These are phyloP conservation scores for Phytophthora pluvialis DNA, from an alignment of 352 stramenopile species.

Conservation along the genomic window DNA sequence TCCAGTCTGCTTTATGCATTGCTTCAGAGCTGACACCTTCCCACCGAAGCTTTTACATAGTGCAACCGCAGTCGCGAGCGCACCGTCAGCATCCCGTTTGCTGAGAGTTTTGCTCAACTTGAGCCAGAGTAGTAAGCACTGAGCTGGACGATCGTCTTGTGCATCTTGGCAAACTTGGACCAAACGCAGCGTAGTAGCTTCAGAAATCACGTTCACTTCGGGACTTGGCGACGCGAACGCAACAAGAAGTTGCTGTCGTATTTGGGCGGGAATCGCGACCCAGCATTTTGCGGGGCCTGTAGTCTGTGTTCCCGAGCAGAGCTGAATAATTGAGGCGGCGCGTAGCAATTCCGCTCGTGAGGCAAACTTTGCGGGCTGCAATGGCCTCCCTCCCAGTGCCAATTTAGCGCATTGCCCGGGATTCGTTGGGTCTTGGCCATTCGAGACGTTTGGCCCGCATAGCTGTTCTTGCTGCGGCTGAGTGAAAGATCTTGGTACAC, in stretches of 20 bases:
- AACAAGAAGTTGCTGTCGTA: slow-evolving; percentile 38
- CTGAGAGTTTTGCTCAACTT: slow-evolving; percentile 34
- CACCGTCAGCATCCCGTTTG: slow-evolving; percentile 26
- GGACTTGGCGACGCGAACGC: neutral
- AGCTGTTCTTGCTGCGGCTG: slow-evolving; percentile 37
- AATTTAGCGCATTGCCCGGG: slow-evolving; percentile 40
- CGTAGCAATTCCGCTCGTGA: slow-evolving; percentile 33
- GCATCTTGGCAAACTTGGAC: slow-evolving; percentile 46
- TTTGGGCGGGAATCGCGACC: slow-evolving; percentile 33
- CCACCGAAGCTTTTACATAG: slow-evolving; percentile 31
- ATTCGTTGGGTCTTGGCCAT: slow-evolving; percentile 15
- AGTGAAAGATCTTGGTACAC: slow-evolving; percentile 38
- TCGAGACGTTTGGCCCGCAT: slow-evolving; percentile 15
- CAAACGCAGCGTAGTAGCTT: slow-evolving; percentile 21
- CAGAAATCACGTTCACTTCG: neutral
- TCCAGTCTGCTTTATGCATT: slow-evolving; percentile 37
- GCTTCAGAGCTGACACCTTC: slow-evolving; percentile 28
- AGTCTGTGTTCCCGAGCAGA: slow-evolving; percentile 29
- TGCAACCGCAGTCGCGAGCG: slow-evolving; percentile 3
- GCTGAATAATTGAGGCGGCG: slow-evolving; percentile 27
- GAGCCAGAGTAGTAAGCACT: slow-evolving; percentile 47
- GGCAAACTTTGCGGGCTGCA: slow-evolving; percentile 33
- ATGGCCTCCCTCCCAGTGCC: slow-evolving; percentile 30
- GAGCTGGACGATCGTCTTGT: slow-evolving; percentile 31
- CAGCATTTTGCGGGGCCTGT: slow-evolving; percentile 57